Percentiles rank a stretch among this genome's conserved stretches.
Conservation (phyloP, 2,329 filamentous ascomycete species). For the Exophiala sideris region DNA sequence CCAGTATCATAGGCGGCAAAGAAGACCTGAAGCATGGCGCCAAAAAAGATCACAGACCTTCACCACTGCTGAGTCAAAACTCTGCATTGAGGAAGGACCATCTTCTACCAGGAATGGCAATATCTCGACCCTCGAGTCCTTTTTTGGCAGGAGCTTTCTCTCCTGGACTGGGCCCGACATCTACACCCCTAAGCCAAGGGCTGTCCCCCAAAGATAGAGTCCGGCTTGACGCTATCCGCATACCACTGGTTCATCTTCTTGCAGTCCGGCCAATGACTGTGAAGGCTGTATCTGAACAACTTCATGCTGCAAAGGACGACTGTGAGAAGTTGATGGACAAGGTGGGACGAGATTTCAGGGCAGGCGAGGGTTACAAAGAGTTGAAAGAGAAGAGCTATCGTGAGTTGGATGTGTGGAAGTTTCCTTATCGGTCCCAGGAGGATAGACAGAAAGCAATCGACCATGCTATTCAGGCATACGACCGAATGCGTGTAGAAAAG, state of each 20-base stretch:
- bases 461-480: slow-evolving; percentile 61
- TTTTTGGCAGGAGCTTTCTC: slow-evolving; percentile 37
- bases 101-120: slow-evolving; percentile 37
- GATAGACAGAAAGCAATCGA: slow-evolving; percentile 60
- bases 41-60: slow-evolving; percentile 30
- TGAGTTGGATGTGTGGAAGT: slow-evolving; percentile 61
- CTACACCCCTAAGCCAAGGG: slow-evolving; percentile 35
- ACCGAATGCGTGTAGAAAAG: slow-evolving; percentile 58
- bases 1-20: slow-evolving; percentile 39
- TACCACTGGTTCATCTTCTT: slow-evolving; percentile 51
- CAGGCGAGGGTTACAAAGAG: slow-evolving; percentile 44
- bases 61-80: slow-evolving; percentile 30
- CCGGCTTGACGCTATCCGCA: slow-evolving; percentile 44
- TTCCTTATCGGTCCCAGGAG: slow-evolving; percentile 54
- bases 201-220: slow-evolving; percentile 28
- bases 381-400: slow-evolving; percentile 59
- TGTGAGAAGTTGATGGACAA: slow-evolving; percentile 49
- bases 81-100: slow-evolving; percentile 36
- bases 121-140: slow-evolving; percentile 43
- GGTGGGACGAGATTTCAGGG: slow-evolving; percentile 50
- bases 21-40: slow-evolving; percentile 34
- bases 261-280: slow-evolving; percentile 50
- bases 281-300: slow-evolving; percentile 46
- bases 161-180: slow-evolving; percentile 43
- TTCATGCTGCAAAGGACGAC: slow-evolving; percentile 49